Evolutionary conservation across 1,284 basidiomycete species (phyloP).

Genomic region (Quambalaria eucalypti): DNA sequence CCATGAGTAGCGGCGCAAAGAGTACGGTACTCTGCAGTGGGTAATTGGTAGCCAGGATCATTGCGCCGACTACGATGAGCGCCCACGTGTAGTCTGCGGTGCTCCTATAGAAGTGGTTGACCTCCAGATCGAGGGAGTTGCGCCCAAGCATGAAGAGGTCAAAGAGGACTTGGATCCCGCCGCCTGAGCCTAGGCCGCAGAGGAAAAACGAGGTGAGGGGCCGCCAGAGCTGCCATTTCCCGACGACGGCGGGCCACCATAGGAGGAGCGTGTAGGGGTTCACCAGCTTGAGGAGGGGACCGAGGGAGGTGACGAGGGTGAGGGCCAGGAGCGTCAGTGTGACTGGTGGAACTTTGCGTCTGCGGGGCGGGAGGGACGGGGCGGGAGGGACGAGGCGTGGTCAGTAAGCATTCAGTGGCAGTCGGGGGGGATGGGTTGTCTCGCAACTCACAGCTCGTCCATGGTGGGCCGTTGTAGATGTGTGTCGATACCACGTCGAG

Average conservation of each 20-base stretch:
- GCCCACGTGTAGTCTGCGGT: constrained; percentile 35
- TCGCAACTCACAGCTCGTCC: not conserved
- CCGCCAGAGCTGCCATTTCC: constrained; percentile 61
- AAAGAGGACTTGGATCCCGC: constrained; percentile 25
- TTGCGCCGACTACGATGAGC: constrained; percentile 20
- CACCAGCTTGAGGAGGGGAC: constrained; percentile 57
- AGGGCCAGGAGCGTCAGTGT: constrained; percentile 64
- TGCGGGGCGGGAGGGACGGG: not conserved
- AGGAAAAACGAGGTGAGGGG: constrained; percentile 67
- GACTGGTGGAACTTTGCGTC: constrained; percentile 67
- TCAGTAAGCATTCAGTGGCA: not conserved
- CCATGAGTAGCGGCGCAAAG: constrained; percentile 60
- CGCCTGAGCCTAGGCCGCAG: constrained; percentile 48
- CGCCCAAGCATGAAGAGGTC: constrained; percentile 29
- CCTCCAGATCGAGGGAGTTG: constrained; percentile 30
- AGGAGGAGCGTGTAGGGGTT: constrained; percentile 58
- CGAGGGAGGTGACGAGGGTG: constrained; percentile 58
- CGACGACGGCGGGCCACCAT: constrained; percentile 52
- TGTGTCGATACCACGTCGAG: not conserved
- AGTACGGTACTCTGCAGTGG: constrained; percentile 59
- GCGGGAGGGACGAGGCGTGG: not conserved
- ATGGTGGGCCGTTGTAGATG: not conserved
- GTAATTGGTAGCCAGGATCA: constrained; percentile 53
- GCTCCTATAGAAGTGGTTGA: constrained; percentile 23
- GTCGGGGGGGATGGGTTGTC: not conserved